Evolutionary conservation across 495 filamentous ascomycete genomes (phyloP).

Genomic region (Collariella sp.): DNA sequence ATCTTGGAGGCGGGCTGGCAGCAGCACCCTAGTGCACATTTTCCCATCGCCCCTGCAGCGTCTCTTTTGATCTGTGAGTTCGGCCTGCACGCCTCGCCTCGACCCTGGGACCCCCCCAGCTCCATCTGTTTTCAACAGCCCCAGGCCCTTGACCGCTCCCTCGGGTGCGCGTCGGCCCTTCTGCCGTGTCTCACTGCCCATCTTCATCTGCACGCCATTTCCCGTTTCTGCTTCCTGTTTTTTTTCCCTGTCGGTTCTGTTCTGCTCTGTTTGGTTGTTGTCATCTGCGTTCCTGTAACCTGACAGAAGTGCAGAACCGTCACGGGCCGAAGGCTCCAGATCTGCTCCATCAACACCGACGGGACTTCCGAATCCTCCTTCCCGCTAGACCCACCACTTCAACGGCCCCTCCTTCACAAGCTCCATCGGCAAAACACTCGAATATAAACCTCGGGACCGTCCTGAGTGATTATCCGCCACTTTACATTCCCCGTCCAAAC

Average conservation of each 20-base stretch:
- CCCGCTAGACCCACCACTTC: too few species aligned
- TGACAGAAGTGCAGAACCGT: too few species aligned
- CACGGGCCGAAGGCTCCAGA: too few species aligned
- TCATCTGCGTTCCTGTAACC: too few species aligned
- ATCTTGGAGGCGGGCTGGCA: not conserved
- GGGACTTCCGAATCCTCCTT: too few species aligned
- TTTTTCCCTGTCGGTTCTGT: not conserved
- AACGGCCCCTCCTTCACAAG: too few species aligned
- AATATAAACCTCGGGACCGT: not conserved
- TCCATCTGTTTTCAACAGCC: not conserved
- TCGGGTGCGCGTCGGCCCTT: constrained; percentile 9
- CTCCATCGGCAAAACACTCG: too few species aligned
- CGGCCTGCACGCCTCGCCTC: not conserved
- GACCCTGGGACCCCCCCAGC: not conserved
- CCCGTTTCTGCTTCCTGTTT: not conserved
- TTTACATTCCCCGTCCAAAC: not conserved
- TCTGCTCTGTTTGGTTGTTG: not conserved
- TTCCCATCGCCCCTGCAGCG: not conserved
- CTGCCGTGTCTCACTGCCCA: not conserved
- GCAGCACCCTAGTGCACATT: not conserved
- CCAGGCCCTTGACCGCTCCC: constrained; percentile 11
- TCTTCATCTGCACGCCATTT: not conserved
- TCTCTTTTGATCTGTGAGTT: constrained; percentile 5
- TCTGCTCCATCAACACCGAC: too few species aligned
- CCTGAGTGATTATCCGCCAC: not conserved